These are phyloP conservation scores for Posidonia oceanica DNA, from an alignment of 116 monocot species.

Conservation along the genomic window DNA sequence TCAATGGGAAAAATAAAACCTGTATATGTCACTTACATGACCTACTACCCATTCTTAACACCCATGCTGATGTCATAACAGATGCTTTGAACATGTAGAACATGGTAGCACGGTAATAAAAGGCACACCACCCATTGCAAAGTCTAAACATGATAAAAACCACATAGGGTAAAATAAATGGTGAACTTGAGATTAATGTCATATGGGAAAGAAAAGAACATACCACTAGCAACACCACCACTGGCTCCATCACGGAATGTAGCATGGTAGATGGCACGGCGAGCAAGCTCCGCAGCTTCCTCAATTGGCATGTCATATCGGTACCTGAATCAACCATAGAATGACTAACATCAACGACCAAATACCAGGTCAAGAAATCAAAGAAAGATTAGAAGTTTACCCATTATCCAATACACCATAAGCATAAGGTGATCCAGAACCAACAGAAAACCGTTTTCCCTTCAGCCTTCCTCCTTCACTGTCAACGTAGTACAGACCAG, in stretches of 20 bases:
- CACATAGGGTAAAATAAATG: too few species aligned
- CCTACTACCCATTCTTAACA: too few species aligned
- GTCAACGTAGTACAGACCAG: slow-evolving; percentile 86
- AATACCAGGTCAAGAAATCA: neutral
- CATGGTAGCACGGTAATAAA: too few species aligned
- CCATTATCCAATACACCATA: slow-evolving; percentile 81
- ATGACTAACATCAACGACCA: neutral
- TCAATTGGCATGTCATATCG: slow-evolving; percentile 64
- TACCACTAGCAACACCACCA: slow-evolving; percentile 79
- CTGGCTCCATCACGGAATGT: slow-evolving; percentile 87
- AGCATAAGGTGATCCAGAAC: slow-evolving; percentile 91
- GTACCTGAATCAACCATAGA: slow-evolving; percentile 30
- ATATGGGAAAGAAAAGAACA: neutral
- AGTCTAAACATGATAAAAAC: too few species aligned
- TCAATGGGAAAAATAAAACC: too few species aligned
- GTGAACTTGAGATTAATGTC: neutral
- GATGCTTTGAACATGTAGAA: too few species aligned
- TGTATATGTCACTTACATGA: too few species aligned
- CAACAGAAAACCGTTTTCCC: slow-evolving; percentile 76
- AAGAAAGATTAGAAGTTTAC: slow-evolving; percentile 14
- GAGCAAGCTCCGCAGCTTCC: slow-evolving; percentile 79
- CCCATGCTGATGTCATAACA: too few species aligned
- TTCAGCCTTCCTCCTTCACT: slow-evolving; percentile 92
- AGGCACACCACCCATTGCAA: too few species aligned
- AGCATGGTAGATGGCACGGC: slow-evolving; percentile 86